Conservation (phyloP, 768 basidiomycete species). For the Hortiboletus campestris region DNA sequence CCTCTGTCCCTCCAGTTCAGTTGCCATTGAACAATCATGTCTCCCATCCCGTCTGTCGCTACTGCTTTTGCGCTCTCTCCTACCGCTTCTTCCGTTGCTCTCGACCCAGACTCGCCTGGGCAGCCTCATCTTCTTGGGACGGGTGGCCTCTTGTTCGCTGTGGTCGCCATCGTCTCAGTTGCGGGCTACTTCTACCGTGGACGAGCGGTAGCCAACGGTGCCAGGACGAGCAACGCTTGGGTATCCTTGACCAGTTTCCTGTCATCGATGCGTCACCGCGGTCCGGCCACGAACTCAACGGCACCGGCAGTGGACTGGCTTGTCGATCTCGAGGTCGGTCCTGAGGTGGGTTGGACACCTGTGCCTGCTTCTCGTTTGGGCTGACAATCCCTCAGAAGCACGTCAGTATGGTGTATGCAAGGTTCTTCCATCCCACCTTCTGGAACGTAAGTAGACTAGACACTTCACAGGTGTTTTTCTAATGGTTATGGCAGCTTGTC, state of each 20-base stretch:
- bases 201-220: neutral
- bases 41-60: conserved; percentile 15
- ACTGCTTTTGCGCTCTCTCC: conserved; percentile 1
- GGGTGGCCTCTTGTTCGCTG: conserved; percentile 16
- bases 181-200: conserved; percentile 16
- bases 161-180: conserved; percentile 11
- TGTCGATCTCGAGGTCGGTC: conserved; percentile 9
- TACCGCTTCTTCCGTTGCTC: neutral
- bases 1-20: neutral
- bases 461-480: neutral
- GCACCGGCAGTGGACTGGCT: neutral
- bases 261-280: conserved; percentile 5
- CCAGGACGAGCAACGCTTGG: conserved; percentile 3
- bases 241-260: conserved; percentile 1
- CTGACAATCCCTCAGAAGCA: conserved; percentile 7
- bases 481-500: conserved; percentile 3
- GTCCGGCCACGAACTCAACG: neutral
- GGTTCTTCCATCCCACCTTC: conserved; percentile 19
- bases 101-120: neutral
- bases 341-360: conserved; percentile 1
- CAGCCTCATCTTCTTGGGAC: conserved; percentile 8
- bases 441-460: conserved; percentile 15
- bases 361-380: neutral
- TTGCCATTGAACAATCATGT: conserved; percentile 12
- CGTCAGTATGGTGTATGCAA: conserved; percentile 22